Evolutionary conservation across 352 stramenopile genomes (phyloP).

Genomic region (Phytophthora citrophthora): DNA sequence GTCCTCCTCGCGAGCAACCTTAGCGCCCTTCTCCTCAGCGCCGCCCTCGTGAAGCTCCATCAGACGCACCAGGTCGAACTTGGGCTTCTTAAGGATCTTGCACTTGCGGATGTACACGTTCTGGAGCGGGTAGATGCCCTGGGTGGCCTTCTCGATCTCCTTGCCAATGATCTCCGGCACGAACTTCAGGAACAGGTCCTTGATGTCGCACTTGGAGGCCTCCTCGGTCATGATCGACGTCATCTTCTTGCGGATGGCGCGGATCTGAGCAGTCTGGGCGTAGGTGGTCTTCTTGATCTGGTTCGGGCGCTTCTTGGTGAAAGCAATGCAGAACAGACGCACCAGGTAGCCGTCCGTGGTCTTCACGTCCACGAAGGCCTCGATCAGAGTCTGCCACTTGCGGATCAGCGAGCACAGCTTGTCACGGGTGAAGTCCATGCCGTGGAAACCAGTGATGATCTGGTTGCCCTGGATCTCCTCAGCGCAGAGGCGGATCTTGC

Average conservation of each 20-base stretch:
- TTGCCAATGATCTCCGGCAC: constrained; percentile 98
- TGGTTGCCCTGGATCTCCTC: constrained; percentile 97
- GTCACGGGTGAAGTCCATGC: constrained; percentile 96
- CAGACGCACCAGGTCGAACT: constrained; percentile 99
- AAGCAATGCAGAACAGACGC: constrained; percentile 99
- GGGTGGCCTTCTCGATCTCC: constrained; percentile 97
- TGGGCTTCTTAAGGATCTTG: constrained; percentile 99
- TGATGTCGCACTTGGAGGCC: constrained; percentile 98
- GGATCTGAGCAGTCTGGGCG: constrained; percentile 97
- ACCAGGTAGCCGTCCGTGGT: constrained; percentile 99
- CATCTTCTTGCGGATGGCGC: constrained; percentile 99
- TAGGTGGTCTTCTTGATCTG: constrained; percentile 99
- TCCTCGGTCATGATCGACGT: constrained; percentile 98
- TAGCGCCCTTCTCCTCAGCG: constrained; percentile 92
- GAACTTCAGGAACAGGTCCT: constrained; percentile 99
- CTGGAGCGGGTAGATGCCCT: constrained; percentile 99
- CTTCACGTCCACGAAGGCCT: constrained; percentile 98
- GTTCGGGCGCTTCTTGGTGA: constrained; percentile 99
- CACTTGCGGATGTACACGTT: constrained; percentile 99
- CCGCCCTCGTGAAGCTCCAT: constrained; percentile 99
- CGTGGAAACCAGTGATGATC: constrained; percentile 90
- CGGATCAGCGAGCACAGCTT: constrained; percentile 99
- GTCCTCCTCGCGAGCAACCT: constrained; percentile 88
- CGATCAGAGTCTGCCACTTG: constrained; percentile 99
- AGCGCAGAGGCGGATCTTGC: constrained; percentile 99